Evolutionary conservation across 352 stramenopile genomes (phyloP), one percentile per base, ranked within the genome.

Genomic region (Pythium folliculosum): DNA sequence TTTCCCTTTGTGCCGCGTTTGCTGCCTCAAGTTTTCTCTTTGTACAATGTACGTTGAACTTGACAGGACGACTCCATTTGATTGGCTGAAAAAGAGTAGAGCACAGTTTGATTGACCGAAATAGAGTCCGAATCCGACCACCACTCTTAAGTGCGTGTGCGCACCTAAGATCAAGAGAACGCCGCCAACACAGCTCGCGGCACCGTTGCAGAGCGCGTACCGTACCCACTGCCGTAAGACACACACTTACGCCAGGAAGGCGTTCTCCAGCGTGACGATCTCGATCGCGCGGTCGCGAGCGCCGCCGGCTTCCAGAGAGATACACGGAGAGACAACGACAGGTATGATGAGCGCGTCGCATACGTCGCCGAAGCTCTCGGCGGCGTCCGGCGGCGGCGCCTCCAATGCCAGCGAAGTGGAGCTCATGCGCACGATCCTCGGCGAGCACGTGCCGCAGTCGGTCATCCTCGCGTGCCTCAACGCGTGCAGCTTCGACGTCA

Each of bases 391-490:
- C 57, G 35, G 37, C 47, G 32, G 61, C n/a, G 25, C 50, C 49
- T 63, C 77, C 37, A 77, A 80, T 63, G 82, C 82, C 64, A 85
- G 72, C 69, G 88, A 96, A 59, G 70, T 96, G 53, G 88, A 96
- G 49, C 77, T 96, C 55, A 96, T 96, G 83, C 88, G 86, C 60
- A 94, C 86, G 59, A 96, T 96, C 62, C 76, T 96, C 25, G 88
- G 88, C 38, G 88, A 96, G 61, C 81, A 94, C 59, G 88, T 96
- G 60, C 86, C 88, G 23, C 84, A 92, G 67, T 91, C 78, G 64
- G 84, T 94, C 50, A 92, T 96, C 65, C 75, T 96, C 22, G 82
- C 84, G 55, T 96, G 88, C 60, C 70, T 96, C 2, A 91, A 92
- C 72, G 85, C 86, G 21, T 94, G 86, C 64, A 75, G 69, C 54